Base-by-base conservation (phyloP, 2,329 filamentous ascomycete genomes). In the Penicillium olsonii region DNA sequence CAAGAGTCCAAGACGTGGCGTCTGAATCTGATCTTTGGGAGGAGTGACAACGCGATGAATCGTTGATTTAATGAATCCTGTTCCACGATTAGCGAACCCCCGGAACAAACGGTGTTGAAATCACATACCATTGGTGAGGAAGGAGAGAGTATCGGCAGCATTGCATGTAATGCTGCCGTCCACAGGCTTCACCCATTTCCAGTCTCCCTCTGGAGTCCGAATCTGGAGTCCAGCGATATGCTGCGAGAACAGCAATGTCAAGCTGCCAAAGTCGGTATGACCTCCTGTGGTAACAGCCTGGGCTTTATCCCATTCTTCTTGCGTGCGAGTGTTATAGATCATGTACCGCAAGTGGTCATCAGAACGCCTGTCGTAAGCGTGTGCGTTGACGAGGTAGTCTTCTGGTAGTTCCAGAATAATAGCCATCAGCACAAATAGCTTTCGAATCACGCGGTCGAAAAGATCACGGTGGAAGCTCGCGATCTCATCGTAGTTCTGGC, bases 271-370 rank as follows among this genome's bases (percentile, higher is more conserved):
- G 57, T 84, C 81, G 0, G 81, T 84, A 56, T 84, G 81, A 0
- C 80, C 80, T 0, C 70, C 68, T 0, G 72, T 67, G 46, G 75
- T 77, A 1, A 79, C 68, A 31, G 68, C 66, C 1, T 75, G 72
- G 2, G 70, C 67, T 34, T 68, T 68, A 11, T 70, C 74, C 50
- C 75, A 77, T 48, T 80, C 75, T 27, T 80, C 75, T 0, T 71
- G 65, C 0, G 71, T 75, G 26, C 80, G 77, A 1, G 75, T 73
- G 18, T 74, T 71, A 54, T 84, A 84, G 40, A 78, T 75, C 80
- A 84, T 84, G 62, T 84, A 85, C 2, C 84, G 75, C 26, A 84
- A 71, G 48, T 85, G 81, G 27, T 81, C 80, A 55, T 84, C 81
- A 8, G 77, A 76, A 29, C 78, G 75, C 22, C 76, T 73, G 2